phyloP scores from a whole-genome alignment of 345 rosid species.

The Citrus sinensis region DNA sequence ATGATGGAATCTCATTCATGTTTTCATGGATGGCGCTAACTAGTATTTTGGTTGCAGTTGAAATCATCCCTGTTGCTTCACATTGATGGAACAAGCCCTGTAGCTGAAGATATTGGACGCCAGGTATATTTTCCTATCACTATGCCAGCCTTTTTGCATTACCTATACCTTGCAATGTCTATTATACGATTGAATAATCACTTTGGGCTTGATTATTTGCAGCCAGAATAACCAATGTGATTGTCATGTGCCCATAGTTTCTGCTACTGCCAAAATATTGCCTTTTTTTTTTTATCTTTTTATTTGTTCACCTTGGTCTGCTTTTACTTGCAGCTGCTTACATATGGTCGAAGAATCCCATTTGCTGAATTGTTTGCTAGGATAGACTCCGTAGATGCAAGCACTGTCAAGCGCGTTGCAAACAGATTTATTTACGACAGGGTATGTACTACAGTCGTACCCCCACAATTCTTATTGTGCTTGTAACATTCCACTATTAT shows the following conservation, averaged over 20 bases:
- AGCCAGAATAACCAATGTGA: not conserved
- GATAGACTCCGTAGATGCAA: slow-evolving; percentile 88
- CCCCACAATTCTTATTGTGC: not conserved
- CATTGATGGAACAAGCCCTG: slow-evolving; percentile 91
- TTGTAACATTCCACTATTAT: not conserved
- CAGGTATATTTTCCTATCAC: slow-evolving; percentile 49
- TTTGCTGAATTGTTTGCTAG: slow-evolving; percentile 85
- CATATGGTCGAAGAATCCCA: slow-evolving; percentile 94
- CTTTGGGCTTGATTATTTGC: not conserved
- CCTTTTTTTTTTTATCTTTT: no score
- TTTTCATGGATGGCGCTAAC: not conserved
- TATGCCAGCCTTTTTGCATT: not conserved
- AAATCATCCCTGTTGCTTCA: slow-evolving; percentile 92
- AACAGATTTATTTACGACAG: slow-evolving; percentile 82
- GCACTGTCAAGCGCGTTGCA: slow-evolving; percentile 86
- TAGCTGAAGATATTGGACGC: slow-evolving; percentile 97
- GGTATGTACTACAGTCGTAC: slow-evolving; percentile 34
- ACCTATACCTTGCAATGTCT: not conserved
- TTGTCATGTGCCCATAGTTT: not conserved
- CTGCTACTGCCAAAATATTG: not conserved
- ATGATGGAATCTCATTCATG: not conserved
- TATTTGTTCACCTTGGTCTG: not conserved
- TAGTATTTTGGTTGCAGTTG: slow-evolving; percentile 47
- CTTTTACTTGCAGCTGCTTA: slow-evolving; percentile 61
- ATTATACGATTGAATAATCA: not conserved